Evolutionary conservation across 202 grass and related monocot genomes (phyloP), one percentile per base, ranked within the genome.

Genomic region (Panicum hallii): DNA sequence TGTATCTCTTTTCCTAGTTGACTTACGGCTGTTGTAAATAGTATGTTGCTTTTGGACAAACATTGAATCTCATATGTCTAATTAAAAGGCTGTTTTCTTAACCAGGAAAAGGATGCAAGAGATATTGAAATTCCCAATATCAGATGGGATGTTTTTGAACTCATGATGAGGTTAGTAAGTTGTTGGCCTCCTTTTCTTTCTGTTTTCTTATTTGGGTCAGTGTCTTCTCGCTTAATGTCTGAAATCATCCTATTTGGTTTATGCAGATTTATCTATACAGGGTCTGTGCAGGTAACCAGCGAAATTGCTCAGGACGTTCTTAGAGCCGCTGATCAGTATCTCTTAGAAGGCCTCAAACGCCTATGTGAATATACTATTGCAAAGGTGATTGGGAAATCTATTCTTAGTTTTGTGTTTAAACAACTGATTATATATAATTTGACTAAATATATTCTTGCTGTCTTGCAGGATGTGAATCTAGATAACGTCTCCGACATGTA

Each of bases 81-180:
- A 82, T 81, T 74, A 8, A 63, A 77, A 71, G 40, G 67, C 7
- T 60, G 9, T 85, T 82, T 77, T 60, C 83, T 85, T 85, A 74
- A 72, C 61, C 85, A 99, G 97, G 97, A 99, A 90, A 99, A 97
- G 86, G 97, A 99, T 84, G 92, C 97, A 78, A 97, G 91, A 85
- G 97, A 99, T 82, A 99, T 99, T 84, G 97, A 99, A 91, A 99
- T 99, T 83, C 97, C 97, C 66, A 97, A 99, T 79, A 94, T 99
- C 79, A 91, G 87, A 88, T 97, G 93, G 94, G 90, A 94, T 1
- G 87, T 99, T 64, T 99, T 99, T 68, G 94, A 97, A 84, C 83
- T 97, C 61, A 99, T 99, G 97, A 99, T 99, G 97, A 99, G 97
- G 97, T 97, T 63, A 75, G 72, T 72, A 41, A 82, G 36, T 42